Evolutionary conservation across 768 basidiomycete genomes (phyloP).

Genomic region (Amanita pseudoporphyria): DNA sequence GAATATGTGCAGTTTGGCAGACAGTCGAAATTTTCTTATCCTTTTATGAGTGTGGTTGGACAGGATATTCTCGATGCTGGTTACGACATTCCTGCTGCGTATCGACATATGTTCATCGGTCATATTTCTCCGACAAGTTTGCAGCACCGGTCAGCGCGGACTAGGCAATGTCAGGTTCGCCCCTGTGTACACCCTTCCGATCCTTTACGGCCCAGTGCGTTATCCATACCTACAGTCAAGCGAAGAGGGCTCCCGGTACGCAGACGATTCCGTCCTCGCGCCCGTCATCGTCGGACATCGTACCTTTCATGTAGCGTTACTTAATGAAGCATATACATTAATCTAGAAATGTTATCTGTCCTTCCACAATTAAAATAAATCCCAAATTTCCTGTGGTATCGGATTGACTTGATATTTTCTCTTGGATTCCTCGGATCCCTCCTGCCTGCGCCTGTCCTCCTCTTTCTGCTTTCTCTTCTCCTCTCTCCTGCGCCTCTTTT

Average conservation of each 20-base stretch:
- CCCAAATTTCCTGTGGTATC: conserved; percentile 7
- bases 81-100: conserved; percentile 28
- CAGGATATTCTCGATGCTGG: conserved; percentile 30
- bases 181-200: neutral
- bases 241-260: neutral
- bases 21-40: conserved; percentile 19
- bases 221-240: conserved; percentile 1
- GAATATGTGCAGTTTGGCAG: conserved; percentile 16
- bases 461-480: conserved; percentile 6
- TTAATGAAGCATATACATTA: neutral
- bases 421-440: neutral
- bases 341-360: neutral
- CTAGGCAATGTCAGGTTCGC: neutral
- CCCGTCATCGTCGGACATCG: neutral
- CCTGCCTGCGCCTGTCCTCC: neutral
- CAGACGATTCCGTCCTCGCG: neutral
- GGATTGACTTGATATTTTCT: neutral
- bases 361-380: neutral
- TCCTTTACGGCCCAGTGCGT: neutral
- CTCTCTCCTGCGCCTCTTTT: conserved; percentile 9
- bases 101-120: conserved; percentile 30
- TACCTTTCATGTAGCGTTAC: neutral
- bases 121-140: conserved; percentile 5
- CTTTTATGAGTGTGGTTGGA: conserved; percentile 25
- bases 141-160: neutral